Evolutionary conservation across 176 grass and related monocot genomes (phyloP).

Genomic region (Carex myosuroides): DNA sequence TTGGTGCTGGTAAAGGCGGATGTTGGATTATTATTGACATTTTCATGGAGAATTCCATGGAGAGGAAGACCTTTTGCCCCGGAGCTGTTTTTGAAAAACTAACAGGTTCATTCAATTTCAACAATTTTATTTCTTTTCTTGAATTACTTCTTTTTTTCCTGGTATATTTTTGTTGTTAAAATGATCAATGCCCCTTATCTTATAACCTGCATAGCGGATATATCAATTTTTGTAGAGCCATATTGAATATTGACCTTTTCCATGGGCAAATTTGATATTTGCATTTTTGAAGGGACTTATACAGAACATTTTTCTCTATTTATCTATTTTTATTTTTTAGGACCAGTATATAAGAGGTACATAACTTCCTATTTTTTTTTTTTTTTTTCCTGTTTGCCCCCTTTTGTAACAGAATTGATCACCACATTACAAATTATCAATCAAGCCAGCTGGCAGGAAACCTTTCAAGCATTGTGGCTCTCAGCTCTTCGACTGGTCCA

Average conservation of each 20-base stretch:
- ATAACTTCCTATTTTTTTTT: neutral
- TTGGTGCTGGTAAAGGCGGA: constrained; percentile 36
- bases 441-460: constrained; percentile 89
- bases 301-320: neutral
- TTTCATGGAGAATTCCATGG: constrained; percentile 82
- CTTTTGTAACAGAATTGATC: constrained; percentile 39
- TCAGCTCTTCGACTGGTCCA: constrained; percentile 87
- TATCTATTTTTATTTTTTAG: neutral
- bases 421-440: constrained; percentile 84
- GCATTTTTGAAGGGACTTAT: neutral
- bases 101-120: constrained; percentile 33
- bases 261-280: neutral
- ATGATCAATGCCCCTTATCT: neutral
- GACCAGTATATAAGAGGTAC: neutral
- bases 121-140: neutral
- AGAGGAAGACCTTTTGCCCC: constrained; percentile 46
- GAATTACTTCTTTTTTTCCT: neutral
- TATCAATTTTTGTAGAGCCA: neutral
- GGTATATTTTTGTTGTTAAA: neutral
- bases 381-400: neutral
- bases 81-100: constrained; percentile 57
- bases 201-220: neutral
- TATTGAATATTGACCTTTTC: neutral
- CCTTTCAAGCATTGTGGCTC: constrained; percentile 95
- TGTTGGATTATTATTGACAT: constrained; percentile 78